Percentiles rank a stretch among this genome's conserved stretches.
phyloP scores from a whole-genome alignment of 2,329 filamentous ascomycete genomes.

The Colletotrichum cuscutae region DNA sequence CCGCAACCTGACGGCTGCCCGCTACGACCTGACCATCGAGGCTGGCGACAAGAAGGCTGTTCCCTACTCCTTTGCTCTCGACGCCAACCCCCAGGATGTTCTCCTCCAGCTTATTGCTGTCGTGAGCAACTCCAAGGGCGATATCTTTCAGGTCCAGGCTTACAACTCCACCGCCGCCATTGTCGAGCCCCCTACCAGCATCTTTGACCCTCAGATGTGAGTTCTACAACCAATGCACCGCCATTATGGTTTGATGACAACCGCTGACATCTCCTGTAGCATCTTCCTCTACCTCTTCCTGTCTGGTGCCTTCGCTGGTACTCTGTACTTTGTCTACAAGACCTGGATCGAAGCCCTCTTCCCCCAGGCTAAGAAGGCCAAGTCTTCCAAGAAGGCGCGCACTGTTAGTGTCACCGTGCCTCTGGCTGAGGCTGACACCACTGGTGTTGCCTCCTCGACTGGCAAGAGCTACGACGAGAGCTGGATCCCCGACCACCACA shows the following conservation, averaged over 20 bases:
- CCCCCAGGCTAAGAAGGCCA: slow-evolving; percentile 82
- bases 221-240: slow-evolving; percentile 43
- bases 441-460: slow-evolving; percentile 74
- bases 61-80: slow-evolving; percentile 86
- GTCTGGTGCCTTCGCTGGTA: slow-evolving; percentile 78
- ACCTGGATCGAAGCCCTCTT: slow-evolving; percentile 97
- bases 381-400: slow-evolving; percentile 70
- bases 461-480: slow-evolving; percentile 86
- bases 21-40: slow-evolving; percentile 79
- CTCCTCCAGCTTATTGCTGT: slow-evolving; percentile 81
- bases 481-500: slow-evolving; percentile 92
- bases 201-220: slow-evolving; percentile 97
- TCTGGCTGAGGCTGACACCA: slow-evolving; percentile 76
- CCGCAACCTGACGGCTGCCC: slow-evolving; percentile 84
- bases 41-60: slow-evolving; percentile 80
- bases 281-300: slow-evolving; percentile 98
- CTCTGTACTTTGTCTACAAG: slow-evolving; percentile 96
- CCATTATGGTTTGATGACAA: slow-evolving; percentile 54
- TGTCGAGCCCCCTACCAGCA: slow-evolving; percentile 89
- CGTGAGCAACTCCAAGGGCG: slow-evolving; percentile 72
- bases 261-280: slow-evolving; percentile 60
- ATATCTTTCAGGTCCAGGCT: slow-evolving; percentile 79
- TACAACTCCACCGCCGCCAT: slow-evolving; percentile 87
- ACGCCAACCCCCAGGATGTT: slow-evolving; percentile 93
- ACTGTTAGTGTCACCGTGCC: slow-evolving; percentile 71